phyloP scores from a whole-genome alignment of 306 rosid species.

The Malus fusca region DNA sequence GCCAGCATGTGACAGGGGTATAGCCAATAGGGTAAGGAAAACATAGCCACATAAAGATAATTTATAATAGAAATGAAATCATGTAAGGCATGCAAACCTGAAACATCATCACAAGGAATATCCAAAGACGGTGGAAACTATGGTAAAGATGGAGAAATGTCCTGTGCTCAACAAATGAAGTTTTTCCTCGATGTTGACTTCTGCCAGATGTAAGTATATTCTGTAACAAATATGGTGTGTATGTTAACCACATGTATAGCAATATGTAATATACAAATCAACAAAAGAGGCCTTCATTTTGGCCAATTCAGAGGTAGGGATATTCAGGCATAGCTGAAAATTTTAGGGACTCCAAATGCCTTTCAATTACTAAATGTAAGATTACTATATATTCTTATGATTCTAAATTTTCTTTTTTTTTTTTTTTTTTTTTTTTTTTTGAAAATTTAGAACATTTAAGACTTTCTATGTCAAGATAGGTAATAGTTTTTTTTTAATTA shows the following conservation, averaged over 20 bases:
- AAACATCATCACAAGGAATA: conserved; percentile 94
- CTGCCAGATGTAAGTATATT: conserved; percentile 41
- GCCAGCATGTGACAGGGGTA: not conserved
- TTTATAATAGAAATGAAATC: not conserved
- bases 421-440: not conserved
- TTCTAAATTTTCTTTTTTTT: not conserved
- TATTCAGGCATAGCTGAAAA: not conserved
- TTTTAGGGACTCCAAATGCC: not conserved
- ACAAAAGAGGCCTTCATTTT: not conserved
- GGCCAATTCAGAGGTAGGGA: not conserved
- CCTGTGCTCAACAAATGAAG: conserved; percentile 96
- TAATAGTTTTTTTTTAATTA: not conserved
- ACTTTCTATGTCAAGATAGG: not conserved
- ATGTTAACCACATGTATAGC: not conserved
- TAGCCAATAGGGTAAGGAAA: not conserved
- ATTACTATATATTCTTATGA: not conserved
- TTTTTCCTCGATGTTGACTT: conserved; percentile 65
- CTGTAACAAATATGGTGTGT: conserved; percentile 29
- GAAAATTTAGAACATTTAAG: not conserved
- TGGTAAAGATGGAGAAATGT: conserved; percentile 92
- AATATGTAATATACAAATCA: not conserved
- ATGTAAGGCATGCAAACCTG: conserved; percentile 45
- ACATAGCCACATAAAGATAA: not conserved
- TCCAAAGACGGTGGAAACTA: conserved; percentile 92
- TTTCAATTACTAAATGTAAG: not conserved